phyloP scores from a whole-genome alignment of 768 basidiomycete species.

The Tubosaeta brunneosetosa region DNA sequence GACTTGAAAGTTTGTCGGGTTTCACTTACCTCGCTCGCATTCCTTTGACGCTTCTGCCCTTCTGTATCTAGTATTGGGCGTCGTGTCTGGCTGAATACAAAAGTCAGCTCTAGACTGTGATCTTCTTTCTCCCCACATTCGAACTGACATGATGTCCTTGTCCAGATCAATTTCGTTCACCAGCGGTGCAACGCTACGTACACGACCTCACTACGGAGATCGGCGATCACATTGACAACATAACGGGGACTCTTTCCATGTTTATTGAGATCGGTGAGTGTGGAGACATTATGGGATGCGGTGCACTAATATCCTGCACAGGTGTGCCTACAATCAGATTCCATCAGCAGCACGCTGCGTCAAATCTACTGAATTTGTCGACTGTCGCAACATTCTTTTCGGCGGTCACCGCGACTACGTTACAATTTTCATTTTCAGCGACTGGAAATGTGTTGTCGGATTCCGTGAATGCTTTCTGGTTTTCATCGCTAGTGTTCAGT shows the following conservation, averaged over 20 bases:
- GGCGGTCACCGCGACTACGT: constrained; percentile 47
- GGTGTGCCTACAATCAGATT: constrained; percentile 54
- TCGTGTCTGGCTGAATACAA: constrained; percentile 47
- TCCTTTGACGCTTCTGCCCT: constrained; percentile 7
- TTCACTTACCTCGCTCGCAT: not conserved
- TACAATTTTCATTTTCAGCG: constrained; percentile 42
- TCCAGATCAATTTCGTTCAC: constrained; percentile 47
- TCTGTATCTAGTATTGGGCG: constrained; percentile 44
- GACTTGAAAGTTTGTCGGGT: constrained; percentile 41
- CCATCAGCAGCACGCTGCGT: constrained; percentile 48
- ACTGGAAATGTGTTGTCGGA: constrained; percentile 35
- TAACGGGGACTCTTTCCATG: constrained; percentile 45
- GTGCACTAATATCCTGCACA: constrained; percentile 30
- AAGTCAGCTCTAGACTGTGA: constrained; percentile 26
- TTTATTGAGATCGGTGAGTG: constrained; percentile 52
- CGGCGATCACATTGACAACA: constrained; percentile 51
- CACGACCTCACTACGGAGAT: constrained; percentile 49
- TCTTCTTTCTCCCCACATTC: not conserved
- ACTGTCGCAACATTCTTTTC: constrained; percentile 55
- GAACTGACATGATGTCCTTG: constrained; percentile 7
- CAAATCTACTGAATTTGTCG: constrained; percentile 46
- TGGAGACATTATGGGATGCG: constrained; percentile 12
- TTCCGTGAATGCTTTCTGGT: constrained; percentile 51
- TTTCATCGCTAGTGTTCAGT: constrained; percentile 51
- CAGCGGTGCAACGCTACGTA: constrained; percentile 52